phyloP scores from a whole-genome alignment of 2,329 filamentous ascomycete species.

The Myrmaecium sp. region DNA sequence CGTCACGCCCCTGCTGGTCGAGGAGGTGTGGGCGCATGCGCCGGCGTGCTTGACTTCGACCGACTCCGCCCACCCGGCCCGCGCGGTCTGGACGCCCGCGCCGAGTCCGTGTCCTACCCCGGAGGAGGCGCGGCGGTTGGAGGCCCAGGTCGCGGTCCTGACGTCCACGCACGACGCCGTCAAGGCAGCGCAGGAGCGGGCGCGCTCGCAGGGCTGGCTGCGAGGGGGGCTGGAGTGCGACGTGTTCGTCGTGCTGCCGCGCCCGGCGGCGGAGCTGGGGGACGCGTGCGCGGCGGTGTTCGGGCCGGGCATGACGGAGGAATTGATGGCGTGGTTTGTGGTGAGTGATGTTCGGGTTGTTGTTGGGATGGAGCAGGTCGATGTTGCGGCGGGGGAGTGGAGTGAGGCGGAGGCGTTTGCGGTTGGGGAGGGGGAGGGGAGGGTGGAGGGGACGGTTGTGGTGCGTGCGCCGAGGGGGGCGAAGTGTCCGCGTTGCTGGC shows the following conservation, averaged over 20 bases:
- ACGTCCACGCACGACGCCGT: constrained; percentile 44
- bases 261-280: constrained; percentile 7
- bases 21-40: constrained; percentile 72
- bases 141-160: constrained; percentile 23
- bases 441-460: constrained; percentile 10
- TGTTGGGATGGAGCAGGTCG: constrained; percentile 4
- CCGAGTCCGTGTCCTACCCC: not conserved
- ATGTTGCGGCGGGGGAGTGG: constrained; percentile 4
- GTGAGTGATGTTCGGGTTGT: constrained; percentile 20
- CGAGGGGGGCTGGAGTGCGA: constrained; percentile 68
- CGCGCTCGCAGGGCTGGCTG: constrained; percentile 52
- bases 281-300: constrained; percentile 2
- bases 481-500: constrained; percentile 86
- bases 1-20: constrained; percentile 65
- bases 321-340: constrained; percentile 26
- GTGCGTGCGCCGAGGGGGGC: constrained; percentile 28
- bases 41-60: constrained; percentile 35
- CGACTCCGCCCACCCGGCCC: constrained; percentile 11
- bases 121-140: constrained; percentile 5
- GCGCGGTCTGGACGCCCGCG: constrained; percentile 9
- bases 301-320: constrained; percentile 4
- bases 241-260: constrained; percentile 37
- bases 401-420: constrained; percentile 14
- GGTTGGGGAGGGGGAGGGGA: constrained; percentile 11
- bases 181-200: constrained; percentile 59